phyloP scores from a whole-genome alignment of 768 basidiomycete species.

The Russula virescens region DNA sequence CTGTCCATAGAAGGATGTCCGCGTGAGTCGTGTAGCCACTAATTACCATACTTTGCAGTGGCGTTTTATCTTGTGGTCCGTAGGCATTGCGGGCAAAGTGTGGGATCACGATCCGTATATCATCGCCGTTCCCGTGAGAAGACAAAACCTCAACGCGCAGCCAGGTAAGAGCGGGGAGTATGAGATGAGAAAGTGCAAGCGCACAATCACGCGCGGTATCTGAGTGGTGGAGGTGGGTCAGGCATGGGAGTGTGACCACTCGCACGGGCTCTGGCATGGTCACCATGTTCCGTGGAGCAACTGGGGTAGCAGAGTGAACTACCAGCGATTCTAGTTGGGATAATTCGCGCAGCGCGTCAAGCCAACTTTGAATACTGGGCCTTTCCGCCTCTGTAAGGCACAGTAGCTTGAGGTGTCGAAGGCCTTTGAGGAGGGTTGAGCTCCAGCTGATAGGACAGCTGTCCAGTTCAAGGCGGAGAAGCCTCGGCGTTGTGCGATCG shows the following conservation, averaged over 20 bases:
- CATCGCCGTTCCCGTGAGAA: neutral
- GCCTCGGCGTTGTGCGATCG: neutral
- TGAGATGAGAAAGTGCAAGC: conserved; percentile 1
- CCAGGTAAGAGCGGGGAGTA: neutral
- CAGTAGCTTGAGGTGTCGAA: neutral
- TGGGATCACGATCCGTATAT: conserved; percentile 1
- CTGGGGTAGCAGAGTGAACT: neutral
- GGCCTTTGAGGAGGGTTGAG: neutral
- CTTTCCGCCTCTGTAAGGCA: neutral
- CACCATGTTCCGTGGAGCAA: neutral
- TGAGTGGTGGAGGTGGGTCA: neutral
- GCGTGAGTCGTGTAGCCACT: neutral
- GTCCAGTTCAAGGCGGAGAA: neutral
- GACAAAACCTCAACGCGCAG: neutral
- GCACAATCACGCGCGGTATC: neutral
- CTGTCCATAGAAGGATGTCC: neutral
- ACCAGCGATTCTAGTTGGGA: neutral
- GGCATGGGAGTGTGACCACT: neutral
- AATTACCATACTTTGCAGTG: conserved; percentile 1
- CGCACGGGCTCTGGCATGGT: neutral
- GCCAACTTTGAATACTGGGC: neutral
- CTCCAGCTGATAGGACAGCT: neutral
- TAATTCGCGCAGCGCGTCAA: neutral
- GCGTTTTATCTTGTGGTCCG: conserved; percentile 1
- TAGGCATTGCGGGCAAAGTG: neutral